Base-by-base conservation (phyloP, 192 early-diverging fungal species). In the Linderina pennispora region DNA sequence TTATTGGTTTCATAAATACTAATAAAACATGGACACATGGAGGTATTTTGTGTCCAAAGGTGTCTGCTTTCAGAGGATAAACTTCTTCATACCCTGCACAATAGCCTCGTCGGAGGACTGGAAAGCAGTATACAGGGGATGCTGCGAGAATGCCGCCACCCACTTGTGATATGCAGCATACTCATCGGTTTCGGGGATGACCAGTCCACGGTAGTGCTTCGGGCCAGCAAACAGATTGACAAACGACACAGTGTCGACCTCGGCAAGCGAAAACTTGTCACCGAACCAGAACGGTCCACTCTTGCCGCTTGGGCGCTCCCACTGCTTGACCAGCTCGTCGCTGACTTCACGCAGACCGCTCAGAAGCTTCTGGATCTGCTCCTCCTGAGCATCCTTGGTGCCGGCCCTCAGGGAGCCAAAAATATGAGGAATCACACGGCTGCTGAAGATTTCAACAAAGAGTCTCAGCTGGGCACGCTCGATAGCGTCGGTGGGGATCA, bases 401-500 rank as follows among this genome's bases (percentile, higher is more conserved):
- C 41, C 35, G 0, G 53, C 23, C 36, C 7, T 25, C 40, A 70
- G 16, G 3, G 33, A 3, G 11, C 43, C 36, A 40, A 43, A 59
- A 24, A 55, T 43, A 19, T 50, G 21, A 2, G 67, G 60, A 22
- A 20, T 52, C 23, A 55, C 33, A 16, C 36, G 46, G 16, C 45
- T 40, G 18, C 16, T 10, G 23, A 59, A 63, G 8, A 48, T 24
- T 40, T 63, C 61, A 11, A 63, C 53, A 24, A 70, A 70, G 40
- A 70, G 36, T 22, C 67, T 54, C 31, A 70, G 51, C 26, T 70
- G 67, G 3, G 67, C 67, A 3, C 67, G 67, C 47, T 58, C 61
- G 0, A 37, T 40, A 6, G 67, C 42, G 15, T 46, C 25, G 23
- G 20, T 19, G 1, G 69, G 38, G 7, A 54, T 49, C 15, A 63